Base-by-base conservation (phyloP, 148 eudicot genomes). In the Tetragonia tetragonoides region DNA sequence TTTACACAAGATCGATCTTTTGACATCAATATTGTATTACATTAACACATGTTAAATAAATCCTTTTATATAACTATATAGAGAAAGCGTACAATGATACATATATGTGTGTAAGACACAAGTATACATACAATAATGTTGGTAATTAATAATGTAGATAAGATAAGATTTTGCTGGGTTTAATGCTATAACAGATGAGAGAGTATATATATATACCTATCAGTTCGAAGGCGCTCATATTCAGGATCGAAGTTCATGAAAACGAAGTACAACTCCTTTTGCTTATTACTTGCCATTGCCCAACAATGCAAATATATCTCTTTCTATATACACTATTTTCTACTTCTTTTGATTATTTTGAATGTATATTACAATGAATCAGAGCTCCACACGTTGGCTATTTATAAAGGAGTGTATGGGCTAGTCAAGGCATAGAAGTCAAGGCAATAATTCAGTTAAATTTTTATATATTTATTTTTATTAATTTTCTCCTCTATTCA, bases 201-300 rank as follows among this genome's bases (percentile, higher is more conserved):
- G 49, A 46, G 49, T 46, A 18, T 37, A 28, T 28, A 71, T 28
- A 44, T 9, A 10, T 75, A 93, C 97, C 90, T 83, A 78, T 84
- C 64, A 18, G 91, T 83, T 85, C 89, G 88, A 67, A 91, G 97
- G 41, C 91, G 93, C 71, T 93, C 93, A 61, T 93, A 93, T 38
- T 93, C 92, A 37, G 97, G 91, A 89, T 93, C 97, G 59, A 87
- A 93, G 74, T 88, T 88, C 96, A 93, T 82, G 86, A 93, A 93
- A 39, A 90, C 97, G 70, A 91, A 91, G 80, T 89, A 82, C 18
- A 90, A 64, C 81, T 90, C 94, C 24, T 65, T 82, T 67, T 77
- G 68, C 23, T 74, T 72, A 46, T 74, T 72, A 46, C 73, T 83
- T 47, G 49, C 89, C 96, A 91, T 91, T 79, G 3, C 34, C 34